Base-by-base conservation (phyloP, 2,329 filamentous ascomycete species). In the Neobulgaria alba region DNA sequence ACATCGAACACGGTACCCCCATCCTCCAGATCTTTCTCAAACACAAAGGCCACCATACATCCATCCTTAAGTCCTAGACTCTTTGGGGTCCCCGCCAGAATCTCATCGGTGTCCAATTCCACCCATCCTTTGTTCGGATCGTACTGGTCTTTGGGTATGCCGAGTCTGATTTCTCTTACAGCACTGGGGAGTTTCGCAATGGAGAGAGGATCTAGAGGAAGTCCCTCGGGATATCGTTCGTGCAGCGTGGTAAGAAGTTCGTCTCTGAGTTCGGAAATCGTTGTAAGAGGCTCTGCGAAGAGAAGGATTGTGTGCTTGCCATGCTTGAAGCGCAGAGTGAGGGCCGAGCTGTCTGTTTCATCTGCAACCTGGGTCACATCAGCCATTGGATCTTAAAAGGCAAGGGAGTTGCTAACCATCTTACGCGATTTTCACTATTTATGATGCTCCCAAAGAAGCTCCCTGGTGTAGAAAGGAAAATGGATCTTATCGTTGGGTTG, bases 321-420 rank as follows among this genome's bases (percentile, higher is more conserved):
- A 58, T 83, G 73, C 61, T 86, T 87, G 64, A 89, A 78, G 45
- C 79, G 73, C 41, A 89, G 65, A 8, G 82, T 85, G 53, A 75
- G 68, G 50, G 72, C 66, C n/a, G 69, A 63, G 33, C 76, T 69
- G 45, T 65, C 62, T 15, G 51, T 36, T 3, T 49, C 47, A 34
- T n/a, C n/a, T n/a, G n/a, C n/a, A n/a, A n/a, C n/a, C n/a, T n/a
- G n/a, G n/a, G n/a, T n/a, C n/a, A n/a, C n/a, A n/a, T n/a, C n/a
- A n/a, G n/a, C n/a, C n/a, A n/a, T n/a, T n/a, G n/a, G n/a, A n/a
- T n/a, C n/a, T n/a, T n/a, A n/a, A n/a, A n/a, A n/a, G n/a, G n/a
- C n/a, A n/a, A n/a, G n/a, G n/a, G n/a, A n/a, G n/a, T n/a, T n/a
- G n/a, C n/a, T n/a, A n/a, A 39, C 23, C 12, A 26, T 26, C 23